Evolutionary conservation across 2,329 filamentous ascomycete genomes (phyloP).

Genomic region (Gnomoniopsis smithogilvyi): DNA sequence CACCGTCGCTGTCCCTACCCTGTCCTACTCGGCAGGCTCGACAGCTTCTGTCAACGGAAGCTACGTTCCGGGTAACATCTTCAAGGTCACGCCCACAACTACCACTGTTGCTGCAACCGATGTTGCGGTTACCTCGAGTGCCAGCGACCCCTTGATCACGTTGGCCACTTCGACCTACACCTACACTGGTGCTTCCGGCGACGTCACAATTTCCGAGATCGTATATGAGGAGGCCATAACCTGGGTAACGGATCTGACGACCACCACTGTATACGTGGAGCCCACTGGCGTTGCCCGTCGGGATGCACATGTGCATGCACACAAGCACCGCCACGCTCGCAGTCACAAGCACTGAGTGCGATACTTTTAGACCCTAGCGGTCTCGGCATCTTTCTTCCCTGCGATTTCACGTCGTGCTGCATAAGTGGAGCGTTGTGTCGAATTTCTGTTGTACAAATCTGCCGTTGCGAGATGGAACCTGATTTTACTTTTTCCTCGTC

Average conservation of each 20-base stretch:
- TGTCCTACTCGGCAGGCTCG: slow-evolving; percentile 35
- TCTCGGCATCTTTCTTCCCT: slow-evolving; percentile 3
- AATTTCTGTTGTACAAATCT: slow-evolving; percentile 17
- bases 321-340: slow-evolving; percentile 29
- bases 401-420: slow-evolving; percentile 15
- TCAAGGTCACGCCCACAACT: slow-evolving; percentile 31
- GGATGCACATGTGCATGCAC: slow-evolving; percentile 40
- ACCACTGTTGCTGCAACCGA: background rate
- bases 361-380: background rate
- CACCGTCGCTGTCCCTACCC: slow-evolving; percentile 25
- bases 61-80: slow-evolving; percentile 40
- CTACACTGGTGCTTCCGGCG: slow-evolving; percentile 15
- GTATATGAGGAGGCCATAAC: slow-evolving; percentile 54
- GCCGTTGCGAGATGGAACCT: slow-evolving; percentile 14
- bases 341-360: slow-evolving; percentile 17
- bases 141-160: background rate
- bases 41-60: slow-evolving; percentile 28
- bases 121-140: background rate
- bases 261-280: slow-evolving; percentile 38
- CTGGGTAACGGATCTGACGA: slow-evolving; percentile 46
- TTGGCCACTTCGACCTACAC: slow-evolving; percentile 12
- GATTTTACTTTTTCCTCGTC: slow-evolving; percentile 10
- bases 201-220: slow-evolving; percentile 48
- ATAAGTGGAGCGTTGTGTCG: slow-evolving; percentile 14
- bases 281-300: slow-evolving; percentile 25